Conservation (phyloP, 441 rosid species). For the Gossypium schwendimanii region DNA sequence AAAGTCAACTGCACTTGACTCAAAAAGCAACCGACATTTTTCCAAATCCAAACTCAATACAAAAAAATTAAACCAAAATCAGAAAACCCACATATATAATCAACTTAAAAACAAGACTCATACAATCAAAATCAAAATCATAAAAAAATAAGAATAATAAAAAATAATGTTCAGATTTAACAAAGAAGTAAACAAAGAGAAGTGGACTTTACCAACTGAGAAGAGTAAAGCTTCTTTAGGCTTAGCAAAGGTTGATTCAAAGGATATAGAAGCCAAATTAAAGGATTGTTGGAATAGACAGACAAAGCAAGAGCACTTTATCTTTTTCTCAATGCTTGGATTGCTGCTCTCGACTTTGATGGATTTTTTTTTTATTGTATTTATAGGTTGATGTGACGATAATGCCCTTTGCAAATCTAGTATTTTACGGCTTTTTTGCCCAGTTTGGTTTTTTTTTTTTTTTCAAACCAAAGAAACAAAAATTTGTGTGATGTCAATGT, state of each 20-base stretch:
- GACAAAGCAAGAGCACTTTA: constrained; percentile 14
- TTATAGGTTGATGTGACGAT: constrained; percentile 11
- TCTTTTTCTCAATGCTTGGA: background rate
- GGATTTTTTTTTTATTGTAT: constrained; percentile 10
- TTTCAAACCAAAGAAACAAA: background rate
- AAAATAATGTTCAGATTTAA: background rate
- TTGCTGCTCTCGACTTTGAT: background rate
- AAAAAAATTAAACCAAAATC: background rate
- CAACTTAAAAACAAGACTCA: background rate
- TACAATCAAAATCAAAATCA: constrained; percentile 1
- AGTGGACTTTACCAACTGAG: background rate
- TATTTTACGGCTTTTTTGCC: constrained; percentile 13
- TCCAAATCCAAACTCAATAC: constrained; percentile 7
- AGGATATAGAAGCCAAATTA: background rate
- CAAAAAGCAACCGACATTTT: background rate
- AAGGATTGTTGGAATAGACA: background rate
- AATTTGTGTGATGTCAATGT: background rate
- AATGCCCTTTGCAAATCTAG: background rate
- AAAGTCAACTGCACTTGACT: constrained; percentile 10
- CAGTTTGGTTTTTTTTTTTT: background rate
- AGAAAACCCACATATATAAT: background rate
- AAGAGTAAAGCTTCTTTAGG: background rate
- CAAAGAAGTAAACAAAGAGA: background rate
- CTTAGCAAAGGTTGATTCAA: background rate
- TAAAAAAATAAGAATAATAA: background rate